Base-by-base conservation (phyloP, 495 filamentous ascomycete species). In the Aspergillus wentii region DNA sequence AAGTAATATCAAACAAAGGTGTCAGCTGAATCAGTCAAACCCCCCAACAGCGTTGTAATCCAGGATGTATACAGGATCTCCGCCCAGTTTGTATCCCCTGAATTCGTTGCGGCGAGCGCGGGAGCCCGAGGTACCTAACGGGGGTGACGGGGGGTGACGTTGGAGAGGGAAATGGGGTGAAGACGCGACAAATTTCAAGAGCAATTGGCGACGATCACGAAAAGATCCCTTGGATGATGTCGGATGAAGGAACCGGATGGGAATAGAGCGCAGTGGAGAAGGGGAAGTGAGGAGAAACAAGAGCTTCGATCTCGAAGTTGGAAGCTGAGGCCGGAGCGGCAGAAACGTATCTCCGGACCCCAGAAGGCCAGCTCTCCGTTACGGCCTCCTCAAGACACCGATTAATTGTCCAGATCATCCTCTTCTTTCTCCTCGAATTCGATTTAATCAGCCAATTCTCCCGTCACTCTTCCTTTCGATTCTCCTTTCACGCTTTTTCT, bases 221-320 rank as follows among this genome's bases (percentile, higher is more conserved):
- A 21, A 41, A 27, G 35, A 32, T 20, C 36, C 43, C 28, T 46
- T 25, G 38, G 22, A 33, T 48, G 41, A 41, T 46, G 51, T 49
- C 34, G 23, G 17, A 40, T 36, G 39, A 22, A 44, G 36, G 36
- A 22, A 17, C 36, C n/a, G n/a, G 43, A 38, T 30, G 39, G 34
- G 44, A 40, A 42, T 41, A 43, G 46, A 45, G 46, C 50, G 43
- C 44, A 38, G 38, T 32, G 40, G 40, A 41, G 19, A 30, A 26
- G 20, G 40, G 34, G 43, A 43, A 34, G 29, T 35, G 32, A 39
- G 40, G 42, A 34, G 40, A 37, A 33, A 33, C 13, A 31, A 23
- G 49, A 48, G 49, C 49, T 52, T 42, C 41, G 22, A 49, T 40
- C 34, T 39, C 22, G 30, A 21, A 30, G 49, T 18, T 23, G 37